phyloP scores from a whole-genome alignment of 768 basidiomycete species.

The Sutorius australiensis region DNA sequence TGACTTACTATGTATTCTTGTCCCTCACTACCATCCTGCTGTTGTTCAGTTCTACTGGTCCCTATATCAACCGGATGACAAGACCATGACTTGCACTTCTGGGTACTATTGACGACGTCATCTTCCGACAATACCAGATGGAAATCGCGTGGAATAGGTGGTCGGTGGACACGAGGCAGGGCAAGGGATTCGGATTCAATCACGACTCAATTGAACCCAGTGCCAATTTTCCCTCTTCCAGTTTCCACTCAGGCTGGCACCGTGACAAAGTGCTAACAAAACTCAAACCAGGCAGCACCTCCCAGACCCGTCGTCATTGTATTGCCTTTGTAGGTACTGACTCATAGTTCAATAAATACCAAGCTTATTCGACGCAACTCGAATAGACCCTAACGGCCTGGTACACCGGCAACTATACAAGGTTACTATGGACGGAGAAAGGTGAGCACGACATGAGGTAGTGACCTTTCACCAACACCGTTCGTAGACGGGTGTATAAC shows the following conservation, averaged over 20 bases:
- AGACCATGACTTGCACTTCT: not conserved
- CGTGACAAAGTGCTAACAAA: not conserved
- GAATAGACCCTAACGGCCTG: not conserved
- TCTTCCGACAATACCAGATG: constrained; percentile 3
- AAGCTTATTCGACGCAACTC: not conserved
- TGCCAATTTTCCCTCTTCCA: not conserved
- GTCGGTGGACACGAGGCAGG: constrained; percentile 17
- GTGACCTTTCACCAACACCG: constrained; percentile 1
- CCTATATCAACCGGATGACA: not conserved
- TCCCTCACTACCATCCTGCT: not conserved
- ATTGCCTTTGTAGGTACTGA: constrained; percentile 8
- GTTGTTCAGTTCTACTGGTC: too few species aligned
- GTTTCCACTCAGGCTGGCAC: not conserved
- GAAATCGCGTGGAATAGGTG: constrained; percentile 9
- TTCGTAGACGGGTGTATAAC: constrained; percentile 20
- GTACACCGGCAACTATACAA: not conserved
- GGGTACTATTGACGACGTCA: too few species aligned
- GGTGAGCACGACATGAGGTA: constrained; percentile 14
- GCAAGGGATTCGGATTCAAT: constrained; percentile 2
- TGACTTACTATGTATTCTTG: too few species aligned
- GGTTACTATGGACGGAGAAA: constrained; percentile 5
- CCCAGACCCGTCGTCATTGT: not conserved
- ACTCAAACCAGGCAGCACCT: not conserved
- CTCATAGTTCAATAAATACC: not conserved
- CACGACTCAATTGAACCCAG: not conserved